Evolutionary conservation across 805 yeast species (phyloP), one percentile per base, ranked within the genome.

Genomic region (Spencermartinsiella europaea): DNA sequence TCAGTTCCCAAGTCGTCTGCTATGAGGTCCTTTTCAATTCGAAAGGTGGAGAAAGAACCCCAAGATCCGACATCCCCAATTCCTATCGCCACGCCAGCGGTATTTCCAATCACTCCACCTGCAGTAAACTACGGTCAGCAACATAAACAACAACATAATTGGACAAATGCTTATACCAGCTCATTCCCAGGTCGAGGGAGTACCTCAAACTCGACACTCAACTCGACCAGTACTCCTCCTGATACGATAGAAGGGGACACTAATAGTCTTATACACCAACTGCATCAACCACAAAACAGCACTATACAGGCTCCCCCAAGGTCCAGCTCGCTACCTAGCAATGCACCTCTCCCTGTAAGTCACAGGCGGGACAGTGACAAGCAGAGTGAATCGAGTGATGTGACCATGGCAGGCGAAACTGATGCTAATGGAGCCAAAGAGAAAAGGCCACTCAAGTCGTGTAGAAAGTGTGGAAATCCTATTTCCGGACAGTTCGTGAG

Each of bases 401-500:
- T 21, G 5, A 21, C 15, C n/a, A 19, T 27, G 8, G 8, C 15
- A 14, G 21, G 17, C 25, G 34, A 27, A 8, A 21, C 19, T 22
- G 33, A 22, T 20, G 42, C 19, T 7, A 14, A 22, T 25, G 22
- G 22, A 21, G 16, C 42, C 5, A 33, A 17, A 10, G 38, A 40
- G 10, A 16, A 15, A 10, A 38, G 38, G 17, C 49, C 53, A 27
- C 21, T 48, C 16, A 54, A 58, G 38, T 52, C 66, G 14, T 82
- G 89, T 61, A 68, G 72, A 19, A 68, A 70, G 34, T 83, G 90
- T 63, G 65, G 64, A 3, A 63, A 70, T 33, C 71, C 73, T 10
- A 80, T 83, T 15, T 64, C 74, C 1, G 83, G 91, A n/a, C 88
- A 86, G 50, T 81, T 88, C 51, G 93, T 91, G 2, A 75, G 95